These are phyloP conservation scores for Trichosporon sp. DNA, from an alignment of 1,284 basidiomycete genomes.

Conservation along the genomic window DNA sequence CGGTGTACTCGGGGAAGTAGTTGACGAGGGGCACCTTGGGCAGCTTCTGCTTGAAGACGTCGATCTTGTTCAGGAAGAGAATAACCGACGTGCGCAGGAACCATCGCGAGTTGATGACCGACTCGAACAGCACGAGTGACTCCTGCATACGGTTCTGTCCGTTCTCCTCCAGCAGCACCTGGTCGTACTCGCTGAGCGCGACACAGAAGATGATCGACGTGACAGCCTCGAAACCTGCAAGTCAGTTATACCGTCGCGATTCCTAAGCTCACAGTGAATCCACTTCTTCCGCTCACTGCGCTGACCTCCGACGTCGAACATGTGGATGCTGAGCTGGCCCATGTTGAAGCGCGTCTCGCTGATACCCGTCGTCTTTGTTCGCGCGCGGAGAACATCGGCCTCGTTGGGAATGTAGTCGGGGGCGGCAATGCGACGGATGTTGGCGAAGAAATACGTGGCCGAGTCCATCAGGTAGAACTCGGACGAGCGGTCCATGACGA, in stretches of 20 bases:
- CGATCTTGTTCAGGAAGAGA: conserved; percentile 92
- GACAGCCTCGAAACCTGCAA: conserved; percentile 76
- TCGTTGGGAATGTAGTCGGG: conserved; percentile 83
- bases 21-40: conserved; percentile 81
- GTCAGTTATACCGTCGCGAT: conserved; percentile 3
- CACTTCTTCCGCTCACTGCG: conserved; percentile 92
- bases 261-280: conserved; percentile 70
- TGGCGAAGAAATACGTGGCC: conserved; percentile 87
- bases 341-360: conserved; percentile 74
- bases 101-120: conserved; percentile 97
- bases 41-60: conserved; percentile 91
- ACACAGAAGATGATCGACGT: conserved; percentile 96
- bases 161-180: conserved; percentile 74
- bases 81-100: conserved; percentile 92
- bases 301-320: conserved; percentile 94
- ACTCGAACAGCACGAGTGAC: conserved; percentile 89
- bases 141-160: conserved; percentile 92
- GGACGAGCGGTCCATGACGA: conserved; percentile 80
- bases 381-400: conserved; percentile 82
- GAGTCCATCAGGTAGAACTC: conserved; percentile 98
- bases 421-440: conserved; percentile 77
- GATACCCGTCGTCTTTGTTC: conserved; percentile 91
- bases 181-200: conserved; percentile 91
- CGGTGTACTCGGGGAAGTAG: conserved; percentile 92
- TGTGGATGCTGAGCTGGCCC: conserved; percentile 62